phyloP scores from a whole-genome alignment of 2,329 filamentous ascomycete species.

The Talaromyces rugulosus region DNA sequence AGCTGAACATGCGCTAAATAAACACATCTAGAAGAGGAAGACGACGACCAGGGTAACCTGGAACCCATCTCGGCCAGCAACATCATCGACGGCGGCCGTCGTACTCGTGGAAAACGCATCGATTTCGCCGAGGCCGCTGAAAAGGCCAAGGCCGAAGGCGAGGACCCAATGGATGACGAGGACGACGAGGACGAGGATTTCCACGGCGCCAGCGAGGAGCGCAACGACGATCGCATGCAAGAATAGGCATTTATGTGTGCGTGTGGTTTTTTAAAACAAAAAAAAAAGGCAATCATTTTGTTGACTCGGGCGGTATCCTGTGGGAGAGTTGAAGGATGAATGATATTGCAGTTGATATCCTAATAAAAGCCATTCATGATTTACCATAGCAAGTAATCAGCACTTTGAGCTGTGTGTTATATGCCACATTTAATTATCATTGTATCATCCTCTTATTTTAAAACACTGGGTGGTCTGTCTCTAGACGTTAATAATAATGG shows the following conservation, averaged over 20 bases:
- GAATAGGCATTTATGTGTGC: constrained; percentile 26
- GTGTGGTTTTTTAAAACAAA: background rate
- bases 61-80: constrained; percentile 88
- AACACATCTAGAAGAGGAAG: constrained; percentile 49
- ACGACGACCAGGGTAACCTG: constrained; percentile 71
- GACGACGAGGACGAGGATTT: constrained; percentile 54
- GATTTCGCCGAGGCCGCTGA: constrained; percentile 88
- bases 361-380: background rate
- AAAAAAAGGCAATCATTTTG: background rate
- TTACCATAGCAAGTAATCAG: background rate
- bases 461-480: no score
- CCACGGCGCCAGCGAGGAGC: constrained; percentile 16
- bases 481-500: no score
- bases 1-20: background rate
- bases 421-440: background rate
- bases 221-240: constrained; percentile 36
- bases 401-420: background rate
- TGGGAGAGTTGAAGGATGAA: background rate
- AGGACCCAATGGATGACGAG: constrained; percentile 56
- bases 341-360: background rate
- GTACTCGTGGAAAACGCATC: constrained; percentile 87
- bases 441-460: background rate
- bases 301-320: background rate
- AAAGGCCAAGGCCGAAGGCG: constrained; percentile 75
- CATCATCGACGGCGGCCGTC: constrained; percentile 73